Percentiles rank a stretch among this genome's conserved stretches.
phyloP scores from a whole-genome alignment of 1,139 yeast genomes.

The Sugiyamaella paludigena region DNA sequence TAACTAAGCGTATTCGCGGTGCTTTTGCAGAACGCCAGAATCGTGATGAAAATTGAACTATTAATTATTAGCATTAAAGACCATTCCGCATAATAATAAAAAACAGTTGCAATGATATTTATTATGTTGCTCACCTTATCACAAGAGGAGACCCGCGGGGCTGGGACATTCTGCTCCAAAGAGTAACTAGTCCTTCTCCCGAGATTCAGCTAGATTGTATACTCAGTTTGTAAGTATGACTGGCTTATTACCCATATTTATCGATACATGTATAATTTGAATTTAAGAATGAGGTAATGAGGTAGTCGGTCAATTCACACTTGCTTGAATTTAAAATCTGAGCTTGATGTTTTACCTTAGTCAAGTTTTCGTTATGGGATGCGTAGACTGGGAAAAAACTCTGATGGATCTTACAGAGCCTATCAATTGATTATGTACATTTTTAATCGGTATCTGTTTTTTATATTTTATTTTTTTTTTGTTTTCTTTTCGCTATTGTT shows the following conservation, averaged over 20 bases:
- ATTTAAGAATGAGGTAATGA: no score
- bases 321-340: no score
- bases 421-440: neutral
- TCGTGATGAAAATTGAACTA: constrained; percentile 8
- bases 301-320: no score
- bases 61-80: no score
- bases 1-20: constrained; percentile 31
- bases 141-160: neutral
- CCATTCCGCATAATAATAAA: neutral
- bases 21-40: constrained; percentile 30
- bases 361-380: no score
- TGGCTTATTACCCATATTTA: no score
- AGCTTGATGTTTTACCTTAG: no score
- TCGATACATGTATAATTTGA: no score
- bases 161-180: no score
- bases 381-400: neutral
- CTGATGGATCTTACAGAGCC: neutral
- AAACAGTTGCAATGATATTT: neutral
- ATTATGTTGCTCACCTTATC: neutral
- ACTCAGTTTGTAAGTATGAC: no score
- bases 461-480: neutral
- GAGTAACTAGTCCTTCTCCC: no score
- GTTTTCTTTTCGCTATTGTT: neutral
- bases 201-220: no score
- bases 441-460: neutral